Percentiles rank a stretch among this genome's conserved stretches.
phyloP scores from a whole-genome alignment of 805 yeast species.

The Ogataea polymorpha region DNA sequence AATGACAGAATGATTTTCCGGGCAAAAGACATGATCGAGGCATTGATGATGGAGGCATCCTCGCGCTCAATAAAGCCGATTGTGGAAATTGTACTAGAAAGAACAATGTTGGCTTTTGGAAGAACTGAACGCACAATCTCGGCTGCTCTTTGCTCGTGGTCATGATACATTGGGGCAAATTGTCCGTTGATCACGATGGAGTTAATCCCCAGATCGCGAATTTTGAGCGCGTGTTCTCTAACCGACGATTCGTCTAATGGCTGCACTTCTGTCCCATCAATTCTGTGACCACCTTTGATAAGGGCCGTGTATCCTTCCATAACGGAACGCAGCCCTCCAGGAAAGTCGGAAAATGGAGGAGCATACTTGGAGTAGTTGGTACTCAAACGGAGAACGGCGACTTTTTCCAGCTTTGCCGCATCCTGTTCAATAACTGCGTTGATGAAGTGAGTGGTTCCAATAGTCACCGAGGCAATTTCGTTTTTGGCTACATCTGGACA shows the following conservation, averaged over 20 bases:
- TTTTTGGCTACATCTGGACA: conserved; percentile 12
- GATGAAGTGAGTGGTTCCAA: conserved; percentile 10
- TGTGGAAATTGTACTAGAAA: conserved; percentile 2
- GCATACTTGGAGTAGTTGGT: not conserved
- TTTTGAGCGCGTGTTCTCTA: not conserved
- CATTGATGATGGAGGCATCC: conserved; percentile 7
- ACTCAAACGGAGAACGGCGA: conserved; percentile 4
- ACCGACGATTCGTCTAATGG: conserved; percentile 5
- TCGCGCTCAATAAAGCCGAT: conserved; percentile 7
- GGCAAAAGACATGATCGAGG: conserved; percentile 7
- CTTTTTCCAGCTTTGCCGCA: conserved; percentile 3
- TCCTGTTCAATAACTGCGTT: conserved; percentile 10
- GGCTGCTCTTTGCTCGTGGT: conserved; percentile 2
- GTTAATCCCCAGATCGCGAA: conserved; percentile 1
- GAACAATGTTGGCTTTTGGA: conserved; percentile 5
- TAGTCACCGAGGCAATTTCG: conserved; percentile 5
- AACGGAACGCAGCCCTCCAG: conserved; percentile 1
- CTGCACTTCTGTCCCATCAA: conserved; percentile 6
- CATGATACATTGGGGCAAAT: conserved; percentile 4
- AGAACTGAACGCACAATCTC: not conserved
- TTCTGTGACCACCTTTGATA: conserved; percentile 3
- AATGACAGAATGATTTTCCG: conserved; percentile 5
- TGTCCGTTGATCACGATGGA: conserved; percentile 2
- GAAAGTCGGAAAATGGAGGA: conserved; percentile 9
- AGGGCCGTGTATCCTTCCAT: conserved; percentile 6